Evolutionary conservation across 2,329 filamentous ascomycete genomes (phyloP).

Genomic region (Grosmannia penicillata): DNA sequence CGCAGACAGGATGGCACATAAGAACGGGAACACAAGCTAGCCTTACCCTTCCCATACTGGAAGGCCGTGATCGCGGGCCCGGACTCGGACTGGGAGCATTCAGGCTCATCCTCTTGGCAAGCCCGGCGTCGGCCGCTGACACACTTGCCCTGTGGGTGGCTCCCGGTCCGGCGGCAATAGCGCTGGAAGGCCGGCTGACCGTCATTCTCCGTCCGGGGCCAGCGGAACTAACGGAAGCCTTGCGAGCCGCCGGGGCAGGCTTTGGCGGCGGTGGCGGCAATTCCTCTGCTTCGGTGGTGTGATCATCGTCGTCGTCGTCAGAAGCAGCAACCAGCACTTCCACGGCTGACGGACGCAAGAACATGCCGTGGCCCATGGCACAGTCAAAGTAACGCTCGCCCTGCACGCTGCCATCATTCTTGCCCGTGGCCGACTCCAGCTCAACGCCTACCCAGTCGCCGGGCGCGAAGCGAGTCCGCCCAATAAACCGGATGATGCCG

Average conservation of each 20-base stretch:
- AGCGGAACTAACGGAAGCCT: constrained; percentile 11
- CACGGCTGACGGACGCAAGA: constrained; percentile 61
- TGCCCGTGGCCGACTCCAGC: constrained; percentile 66
- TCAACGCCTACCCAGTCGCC: constrained; percentile 88
- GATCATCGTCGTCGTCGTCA: constrained; percentile 8
- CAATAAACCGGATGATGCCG: constrained; percentile 68
- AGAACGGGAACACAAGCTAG: constrained; percentile 1
- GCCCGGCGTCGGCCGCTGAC: constrained; percentile 33
- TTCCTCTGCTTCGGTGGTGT: neutral
- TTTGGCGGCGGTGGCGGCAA: constrained; percentile 11
- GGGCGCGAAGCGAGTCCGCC: constrained; percentile 61
- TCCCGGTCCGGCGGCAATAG: constrained; percentile 18
- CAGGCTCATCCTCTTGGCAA: constrained; percentile 50
- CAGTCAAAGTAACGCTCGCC: constrained; percentile 85
- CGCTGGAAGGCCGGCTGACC: constrained; percentile 33
- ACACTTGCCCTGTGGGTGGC: constrained; percentile 17
- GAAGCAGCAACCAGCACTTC: constrained; percentile 27
- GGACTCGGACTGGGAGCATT: constrained; percentile 63
- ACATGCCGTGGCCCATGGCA: constrained; percentile 63
- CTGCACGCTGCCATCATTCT: constrained; percentile 87
- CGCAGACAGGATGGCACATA: neutral
- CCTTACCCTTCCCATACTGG: constrained; percentile 42
- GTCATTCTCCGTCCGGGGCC: constrained; percentile 13
- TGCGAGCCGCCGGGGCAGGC: neutral
- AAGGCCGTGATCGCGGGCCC: constrained; percentile 40